Conservation (phyloP, 2,329 filamentous ascomycete genomes). For the Aspergillus quadricinctus region DNA sequence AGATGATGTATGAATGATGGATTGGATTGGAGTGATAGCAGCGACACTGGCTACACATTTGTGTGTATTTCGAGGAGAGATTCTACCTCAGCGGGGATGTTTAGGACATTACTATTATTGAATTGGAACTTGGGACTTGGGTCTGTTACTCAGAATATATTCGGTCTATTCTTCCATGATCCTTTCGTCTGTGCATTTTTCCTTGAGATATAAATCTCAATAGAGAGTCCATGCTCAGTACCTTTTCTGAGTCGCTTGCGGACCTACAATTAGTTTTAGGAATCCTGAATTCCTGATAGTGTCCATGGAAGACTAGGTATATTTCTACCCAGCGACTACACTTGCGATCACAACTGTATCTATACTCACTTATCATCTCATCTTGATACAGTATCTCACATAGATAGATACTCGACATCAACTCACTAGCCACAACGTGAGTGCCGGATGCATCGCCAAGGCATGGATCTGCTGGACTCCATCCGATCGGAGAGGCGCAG, state of each 20-base stretch:
- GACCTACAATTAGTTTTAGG: neutral
- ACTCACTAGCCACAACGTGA: neutral
- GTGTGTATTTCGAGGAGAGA: neutral
- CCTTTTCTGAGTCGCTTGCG: too few relatives aligned
- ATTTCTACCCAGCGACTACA: neutral
- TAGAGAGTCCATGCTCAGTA: neutral
- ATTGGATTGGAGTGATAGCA: neutral
- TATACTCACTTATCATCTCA: neutral
- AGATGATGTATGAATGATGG: neutral
- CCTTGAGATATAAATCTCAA: neutral
- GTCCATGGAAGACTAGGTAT: neutral
- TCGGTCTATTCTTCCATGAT: neutral
- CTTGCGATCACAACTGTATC: neutral
- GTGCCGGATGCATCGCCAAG: neutral
- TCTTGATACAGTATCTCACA: neutral
- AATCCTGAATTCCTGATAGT: neutral
- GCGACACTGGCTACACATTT: neutral
- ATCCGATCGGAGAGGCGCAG: neutral
- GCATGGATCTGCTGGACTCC: neutral
- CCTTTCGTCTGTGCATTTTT: neutral
- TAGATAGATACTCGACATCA: neutral
- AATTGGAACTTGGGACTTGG: too few relatives aligned
- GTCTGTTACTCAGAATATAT: neutral
- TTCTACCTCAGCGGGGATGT: neutral
- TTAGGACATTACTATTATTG: neutral